phyloP scores from a whole-genome alignment of 257 asterid species.

The Ehretia macrophylla region DNA sequence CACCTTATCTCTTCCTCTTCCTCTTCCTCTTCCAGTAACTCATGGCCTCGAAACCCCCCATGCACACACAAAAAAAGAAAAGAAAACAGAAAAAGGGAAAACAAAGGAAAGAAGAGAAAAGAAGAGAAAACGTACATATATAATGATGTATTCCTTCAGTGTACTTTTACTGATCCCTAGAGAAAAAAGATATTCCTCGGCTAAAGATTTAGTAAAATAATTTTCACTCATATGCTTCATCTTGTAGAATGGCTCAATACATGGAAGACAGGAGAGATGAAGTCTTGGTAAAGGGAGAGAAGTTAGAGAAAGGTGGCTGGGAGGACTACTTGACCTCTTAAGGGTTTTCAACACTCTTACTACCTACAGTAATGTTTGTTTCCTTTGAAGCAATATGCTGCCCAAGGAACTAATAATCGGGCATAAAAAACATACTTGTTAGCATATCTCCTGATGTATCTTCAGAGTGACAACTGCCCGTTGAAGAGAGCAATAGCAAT shows the following conservation, averaged over 20 bases:
- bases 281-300: constrained; percentile 67
- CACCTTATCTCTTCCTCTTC: constrained; percentile 8
- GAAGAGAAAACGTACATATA: too few relatives aligned
- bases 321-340: constrained; percentile 62
- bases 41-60: too few relatives aligned
- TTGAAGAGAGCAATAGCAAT: neutral
- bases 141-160: too few relatives aligned
- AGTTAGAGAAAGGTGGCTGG: constrained; percentile 74
- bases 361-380: too few relatives aligned
- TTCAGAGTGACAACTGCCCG: too few relatives aligned
- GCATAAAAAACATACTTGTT: too few relatives aligned
- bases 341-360: constrained; percentile 10
- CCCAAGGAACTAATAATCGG: too few relatives aligned
- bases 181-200: neutral
- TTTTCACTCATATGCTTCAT: neutral
- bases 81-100: too few relatives aligned
- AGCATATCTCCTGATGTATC: too few relatives aligned
- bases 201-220: too few relatives aligned
- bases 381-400: too few relatives aligned
- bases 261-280: constrained; percentile 81
- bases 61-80: neutral
- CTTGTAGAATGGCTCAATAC: constrained; percentile 76
- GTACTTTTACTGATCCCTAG: too few relatives aligned
- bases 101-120: neutral
- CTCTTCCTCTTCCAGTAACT: neutral